These are phyloP conservation scores for Carex scoparia DNA, from an alignment of 176 grass and related monocot species.

Conservation along the genomic window DNA sequence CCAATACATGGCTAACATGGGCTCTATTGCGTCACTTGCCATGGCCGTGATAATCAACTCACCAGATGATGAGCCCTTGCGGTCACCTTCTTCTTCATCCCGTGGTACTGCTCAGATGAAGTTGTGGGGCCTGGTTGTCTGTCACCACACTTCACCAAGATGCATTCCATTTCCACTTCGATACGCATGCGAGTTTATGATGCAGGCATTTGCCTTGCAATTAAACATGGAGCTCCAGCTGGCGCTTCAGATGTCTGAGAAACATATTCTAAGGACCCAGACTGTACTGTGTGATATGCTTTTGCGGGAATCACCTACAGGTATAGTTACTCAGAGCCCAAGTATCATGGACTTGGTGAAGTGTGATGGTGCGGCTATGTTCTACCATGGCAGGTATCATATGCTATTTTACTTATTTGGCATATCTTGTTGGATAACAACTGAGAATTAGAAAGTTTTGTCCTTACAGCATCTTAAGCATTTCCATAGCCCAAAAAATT, in stretches of 20 bases:
- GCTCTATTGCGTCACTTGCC: constrained; percentile 80
- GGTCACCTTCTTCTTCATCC: constrained; percentile 26
- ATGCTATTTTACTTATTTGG: neutral
- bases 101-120: constrained; percentile 44
- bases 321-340: constrained; percentile 91
- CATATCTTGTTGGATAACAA: neutral
- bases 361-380: constrained; percentile 88
- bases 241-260: constrained; percentile 78
- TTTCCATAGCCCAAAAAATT: neutral
- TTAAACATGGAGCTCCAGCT: constrained; percentile 99
- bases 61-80: constrained; percentile 54
- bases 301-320: constrained; percentile 78
- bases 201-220: constrained; percentile 91
- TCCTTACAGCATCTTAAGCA: neutral
- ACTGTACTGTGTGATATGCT: constrained; percentile 96
- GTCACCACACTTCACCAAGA: constrained; percentile 86
- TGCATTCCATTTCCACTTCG: constrained; percentile 87
- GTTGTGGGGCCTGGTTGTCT: constrained; percentile 95
- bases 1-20: constrained; percentile 99
- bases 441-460: neutral
- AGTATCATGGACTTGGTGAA: constrained; percentile 99
- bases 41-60: constrained; percentile 89
- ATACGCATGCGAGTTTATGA: constrained; percentile 93
- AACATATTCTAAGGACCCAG: constrained; percentile 80
- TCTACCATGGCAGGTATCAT: constrained; percentile 53